Evolutionary conservation across 148 eudicot genomes (phyloP), one percentile per base, ranked within the genome.

Genomic region (Camellia japonica): DNA sequence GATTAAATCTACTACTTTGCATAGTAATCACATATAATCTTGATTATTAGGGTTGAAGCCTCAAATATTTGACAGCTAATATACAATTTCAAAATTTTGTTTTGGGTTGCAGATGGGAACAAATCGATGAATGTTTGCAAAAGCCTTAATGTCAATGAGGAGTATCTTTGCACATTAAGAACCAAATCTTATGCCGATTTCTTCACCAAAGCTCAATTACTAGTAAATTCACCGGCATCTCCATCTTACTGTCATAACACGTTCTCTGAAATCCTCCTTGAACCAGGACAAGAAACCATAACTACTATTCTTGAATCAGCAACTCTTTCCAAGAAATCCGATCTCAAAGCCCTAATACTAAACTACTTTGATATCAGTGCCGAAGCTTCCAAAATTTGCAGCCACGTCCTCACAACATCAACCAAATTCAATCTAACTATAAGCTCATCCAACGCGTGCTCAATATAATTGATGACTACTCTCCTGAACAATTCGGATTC

Each of bases 141-240:
- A 83, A 77, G 71, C 75, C 85, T 85, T 3, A 84, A 83, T 47
- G 86, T 90, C 9, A 86, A 84, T 42, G 92, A 90, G 30, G 90
- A 90, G 65, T 90, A 90, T 41, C 80, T 69, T 14, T 42, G 86
- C 18, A 90, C 90, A 18, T 62, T 87, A 30, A 76, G 92, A 79
- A 90, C 89, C 72, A 90, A 87, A 78, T 90, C 90, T 0, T 90
- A 73, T 23, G 87, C 80, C 0, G 90, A 90, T 76, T 84, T 86
- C 84, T 86, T 84, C 80, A 56, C 81, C 11, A 86, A 90, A 80
- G 87, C 82, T 38, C 89, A 82, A 43, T 63, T 61, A 15, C 76
- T 86, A 13, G 85, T 79, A 20, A 62, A 20, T 9, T 4, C 14
- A 16, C 71, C 81, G 55, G 13, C 83, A 0, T 71, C 88, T 52